These are phyloP conservation scores for Mycena venus DNA, from an alignment of 768 basidiomycete genomes.

Conservation along the genomic window DNA sequence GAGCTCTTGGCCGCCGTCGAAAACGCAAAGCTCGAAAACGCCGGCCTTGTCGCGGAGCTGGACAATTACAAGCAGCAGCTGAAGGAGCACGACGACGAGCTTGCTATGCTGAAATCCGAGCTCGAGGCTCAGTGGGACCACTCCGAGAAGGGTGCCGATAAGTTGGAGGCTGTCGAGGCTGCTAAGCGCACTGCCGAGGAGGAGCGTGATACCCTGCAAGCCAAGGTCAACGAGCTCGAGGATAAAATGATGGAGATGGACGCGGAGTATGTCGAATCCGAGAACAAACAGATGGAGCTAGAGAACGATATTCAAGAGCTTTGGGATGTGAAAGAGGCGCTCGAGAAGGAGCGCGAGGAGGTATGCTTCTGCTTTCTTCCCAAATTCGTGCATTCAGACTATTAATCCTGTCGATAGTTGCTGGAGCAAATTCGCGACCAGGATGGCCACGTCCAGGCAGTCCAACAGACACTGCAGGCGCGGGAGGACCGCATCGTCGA, in stretches of 20 bases:
- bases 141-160: slow-evolving; percentile 69
- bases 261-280: slow-evolving; percentile 66
- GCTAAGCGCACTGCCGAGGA: slow-evolving; percentile 51
- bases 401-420: slow-evolving; percentile 54
- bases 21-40: slow-evolving; percentile 59
- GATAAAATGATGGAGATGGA: slow-evolving; percentile 62
- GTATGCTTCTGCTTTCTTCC: slow-evolving; percentile 46
- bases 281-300: slow-evolving; percentile 67
- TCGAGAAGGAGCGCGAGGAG: slow-evolving; percentile 70
- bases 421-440: slow-evolving; percentile 66
- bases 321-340: slow-evolving; percentile 62
- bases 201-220: slow-evolving; percentile 56
- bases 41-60: slow-evolving; percentile 57
- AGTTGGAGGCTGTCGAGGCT: slow-evolving; percentile 54
- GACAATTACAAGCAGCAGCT: slow-evolving; percentile 56
- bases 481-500: slow-evolving; percentile 64
- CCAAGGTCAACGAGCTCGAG: slow-evolving; percentile 58
- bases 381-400: not conserved
- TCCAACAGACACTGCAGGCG: slow-evolving; percentile 64
- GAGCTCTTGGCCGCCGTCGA: slow-evolving; percentile 58
- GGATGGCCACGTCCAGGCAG: slow-evolving; percentile 63
- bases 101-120: slow-evolving; percentile 67
- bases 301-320: slow-evolving; percentile 69
- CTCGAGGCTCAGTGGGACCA: slow-evolving; percentile 80
- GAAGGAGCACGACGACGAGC: slow-evolving; percentile 59